A percentile compares a stretch with the other conserved stretches of the same genome.
Conservation (phyloP, 2,329 filamentous ascomycete genomes). For the Mariannaea sp. region DNA sequence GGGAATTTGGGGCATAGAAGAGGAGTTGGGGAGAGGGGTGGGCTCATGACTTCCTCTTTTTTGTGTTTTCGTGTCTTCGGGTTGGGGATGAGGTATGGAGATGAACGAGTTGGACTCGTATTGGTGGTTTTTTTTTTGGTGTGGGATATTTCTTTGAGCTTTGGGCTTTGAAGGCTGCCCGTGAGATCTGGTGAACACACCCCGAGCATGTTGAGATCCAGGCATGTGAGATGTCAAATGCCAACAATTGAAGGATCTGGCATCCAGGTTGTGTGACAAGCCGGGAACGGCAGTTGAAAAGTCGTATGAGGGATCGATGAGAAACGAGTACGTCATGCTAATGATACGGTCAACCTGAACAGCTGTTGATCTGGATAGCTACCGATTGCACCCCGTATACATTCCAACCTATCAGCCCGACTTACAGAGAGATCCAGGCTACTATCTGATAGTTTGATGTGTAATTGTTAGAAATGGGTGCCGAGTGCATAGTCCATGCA, state of each 20-base stretch:
- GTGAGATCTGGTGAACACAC: not conserved
- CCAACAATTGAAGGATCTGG: conserved; percentile 1
- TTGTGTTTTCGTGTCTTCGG: not conserved
- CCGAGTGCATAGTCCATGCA: too few relatives aligned
- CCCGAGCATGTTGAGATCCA: not conserved
- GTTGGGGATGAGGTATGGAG: conserved; percentile 3
- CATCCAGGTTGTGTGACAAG: not conserved
- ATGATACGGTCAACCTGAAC: not conserved
- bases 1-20: not conserved
- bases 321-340: conserved; percentile 3
- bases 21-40: not conserved
- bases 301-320: not conserved
- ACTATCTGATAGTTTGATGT: not conserved
- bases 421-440: conserved; percentile 2
- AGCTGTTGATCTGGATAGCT: too few relatives aligned
- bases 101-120: not conserved
- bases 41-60: too few relatives aligned
- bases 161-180: not conserved
- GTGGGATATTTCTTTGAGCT: too few relatives aligned
- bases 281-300: not conserved
- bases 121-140: not conserved
- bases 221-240: not conserved
- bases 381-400: too few relatives aligned
- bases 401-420: not conserved
- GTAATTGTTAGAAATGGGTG: not conserved